Conservation (phyloP, 176 grass and related monocot species). For the Luzula sylvatica region DNA sequence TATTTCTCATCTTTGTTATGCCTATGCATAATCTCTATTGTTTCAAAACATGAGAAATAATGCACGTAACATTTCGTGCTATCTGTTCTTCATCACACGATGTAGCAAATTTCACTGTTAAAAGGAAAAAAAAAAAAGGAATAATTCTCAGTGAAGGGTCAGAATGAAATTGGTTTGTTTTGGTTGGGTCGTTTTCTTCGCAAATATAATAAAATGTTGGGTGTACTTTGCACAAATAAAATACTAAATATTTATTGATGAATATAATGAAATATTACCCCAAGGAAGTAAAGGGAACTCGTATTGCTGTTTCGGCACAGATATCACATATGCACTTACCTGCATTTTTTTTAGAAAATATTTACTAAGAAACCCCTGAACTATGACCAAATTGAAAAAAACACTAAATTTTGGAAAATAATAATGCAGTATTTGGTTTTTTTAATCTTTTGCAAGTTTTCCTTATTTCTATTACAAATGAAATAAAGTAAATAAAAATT, state of each 20-base stretch:
- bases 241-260: background rate
- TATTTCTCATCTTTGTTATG: too few species aligned
- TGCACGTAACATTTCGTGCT: conserved; percentile 34
- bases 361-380: background rate
- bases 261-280: conserved; percentile 35
- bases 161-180: too few species aligned
- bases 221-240: background rate
- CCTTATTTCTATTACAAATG: background rate
- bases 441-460: background rate
- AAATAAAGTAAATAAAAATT: too few species aligned
- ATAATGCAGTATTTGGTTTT: conserved; percentile 5
- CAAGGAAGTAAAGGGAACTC: conserved; percentile 91
- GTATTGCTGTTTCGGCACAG: conserved; percentile 72
- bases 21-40: background rate
- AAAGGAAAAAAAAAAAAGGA: background rate
- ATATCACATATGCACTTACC: conserved; percentile 77
- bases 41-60: conserved; percentile 58
- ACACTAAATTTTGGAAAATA: background rate
- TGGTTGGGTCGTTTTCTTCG: too few species aligned
- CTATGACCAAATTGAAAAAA: too few species aligned
- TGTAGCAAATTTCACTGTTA: conserved; percentile 43
- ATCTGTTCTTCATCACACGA: conserved; percentile 65
- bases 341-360: conserved; percentile 23
- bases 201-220: too few species aligned
- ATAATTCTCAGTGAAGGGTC: too few species aligned